Evolutionary conservation across 371 early-diverging fungal species (phyloP), one percentile per base, ranked within the genome.

Genomic region (Conidiobolus coronatus): DNA sequence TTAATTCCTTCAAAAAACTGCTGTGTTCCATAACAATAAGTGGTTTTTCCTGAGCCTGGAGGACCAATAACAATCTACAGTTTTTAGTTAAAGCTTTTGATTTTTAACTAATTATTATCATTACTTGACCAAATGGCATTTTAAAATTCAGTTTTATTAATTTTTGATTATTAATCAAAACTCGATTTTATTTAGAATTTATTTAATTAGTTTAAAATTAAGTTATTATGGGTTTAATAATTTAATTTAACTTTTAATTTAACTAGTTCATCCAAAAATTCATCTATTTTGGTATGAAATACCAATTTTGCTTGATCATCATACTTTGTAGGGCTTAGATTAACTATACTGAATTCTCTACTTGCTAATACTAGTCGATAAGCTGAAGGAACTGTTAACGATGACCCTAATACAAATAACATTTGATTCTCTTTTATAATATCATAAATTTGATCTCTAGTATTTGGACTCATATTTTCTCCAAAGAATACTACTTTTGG

Each of bases 11-110:
- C 69, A 51, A 87, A 68, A 52, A 89, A 89, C 63, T 93, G 92
- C 49, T 79, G 71, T 59, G 95, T 69, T 29, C 92, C 92, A 61
- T 77, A 69, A 63, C 93, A 92, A 53, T 93, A 97, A 0, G 96
- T 92, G 11, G 93, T 89, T 64, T 98, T 98, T 9, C 99, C 99
- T 29, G 86, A 81, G 18, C 99, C 99, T 12, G 96, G 93, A 45
- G 95, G 93, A 2, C 98, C 98, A 48, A 95, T 79, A 33, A 95
- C 83, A 36, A 97, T 58, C 77, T 90, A 67, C 0, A 59, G 34
- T 15, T 43, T 17, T 23, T 41, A 34, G 23, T 19, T 33, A 20
- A 33, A 13, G 1, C 11, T 2, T 20, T 24, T 41, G 11, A 13
- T 5, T 9, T 42, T 39, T 45, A 21, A n/a, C n/a, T n/a, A n/a